Evolutionary conservation across 331 rosid species (phyloP).

Genomic region (Pyracantha coccinea): DNA sequence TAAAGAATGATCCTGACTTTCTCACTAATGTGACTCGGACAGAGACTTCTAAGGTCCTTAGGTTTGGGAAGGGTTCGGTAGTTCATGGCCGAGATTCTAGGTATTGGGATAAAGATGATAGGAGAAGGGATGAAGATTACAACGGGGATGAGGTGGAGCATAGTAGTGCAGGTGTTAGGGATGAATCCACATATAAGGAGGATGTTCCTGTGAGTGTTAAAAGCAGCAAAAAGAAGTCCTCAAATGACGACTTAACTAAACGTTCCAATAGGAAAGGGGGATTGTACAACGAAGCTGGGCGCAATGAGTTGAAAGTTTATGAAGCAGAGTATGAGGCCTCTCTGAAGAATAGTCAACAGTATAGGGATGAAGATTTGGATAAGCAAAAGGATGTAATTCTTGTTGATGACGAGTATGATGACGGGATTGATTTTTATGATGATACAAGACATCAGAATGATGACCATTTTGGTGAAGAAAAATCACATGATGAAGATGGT

Average conservation of each 20-base stretch:
- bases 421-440: conserved; percentile 49
- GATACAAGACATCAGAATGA: conserved; percentile 27
- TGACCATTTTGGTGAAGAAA: conserved; percentile 22
- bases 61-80: conserved; percentile 61
- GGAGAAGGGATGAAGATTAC: conserved; percentile 90
- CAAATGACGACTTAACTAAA: conserved; percentile 22
- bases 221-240: conserved; percentile 22
- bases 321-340: conserved; percentile 95
- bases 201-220: conserved; percentile 25
- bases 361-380: conserved; percentile 26
- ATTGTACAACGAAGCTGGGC: conserved; percentile 94
- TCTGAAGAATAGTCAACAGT: conserved; percentile 34
- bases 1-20: conserved; percentile 62
- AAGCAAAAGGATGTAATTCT: conserved; percentile 39
- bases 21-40: conserved; percentile 80
- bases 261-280: conserved; percentile 52
- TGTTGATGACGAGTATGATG: conserved; percentile 74
- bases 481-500: conserved; percentile 29
- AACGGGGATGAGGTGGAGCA: conserved; percentile 55
- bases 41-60: conserved; percentile 49
- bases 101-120: conserved; percentile 95
- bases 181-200: conserved; percentile 18
- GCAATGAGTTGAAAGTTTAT: conserved; percentile 75
- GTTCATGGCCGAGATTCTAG: conserved; percentile 86
- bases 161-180: conserved; percentile 15